A percentile compares a stretch with the other conserved stretches of the same genome.
phyloP scores from a whole-genome alignment of 108 stramenopile species.

The Nannochloropsis salina region DNA sequence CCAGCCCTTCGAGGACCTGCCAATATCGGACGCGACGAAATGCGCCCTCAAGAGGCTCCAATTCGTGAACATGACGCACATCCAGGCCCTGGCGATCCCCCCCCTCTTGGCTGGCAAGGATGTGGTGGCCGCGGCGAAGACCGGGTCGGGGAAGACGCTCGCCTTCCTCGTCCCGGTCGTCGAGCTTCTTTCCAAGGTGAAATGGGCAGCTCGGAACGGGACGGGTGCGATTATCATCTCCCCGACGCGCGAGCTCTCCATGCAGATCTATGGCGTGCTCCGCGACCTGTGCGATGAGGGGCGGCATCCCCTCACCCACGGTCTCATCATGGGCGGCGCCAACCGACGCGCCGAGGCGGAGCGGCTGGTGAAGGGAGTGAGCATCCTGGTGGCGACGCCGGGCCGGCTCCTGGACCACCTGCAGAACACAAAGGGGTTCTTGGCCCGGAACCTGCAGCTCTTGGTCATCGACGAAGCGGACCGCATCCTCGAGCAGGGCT shows the following conservation, averaged over 20 bases:
- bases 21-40: constrained; percentile 80
- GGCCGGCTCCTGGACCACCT: constrained; percentile 95
- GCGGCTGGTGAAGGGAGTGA: constrained; percentile 86
- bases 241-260: constrained; percentile 92
- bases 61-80: constrained; percentile 83
- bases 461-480: constrained; percentile 98
- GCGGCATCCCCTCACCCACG: constrained; percentile 81
- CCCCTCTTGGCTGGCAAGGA: constrained; percentile 85
- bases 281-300: constrained; percentile 73
- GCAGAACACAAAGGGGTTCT: constrained; percentile 91
- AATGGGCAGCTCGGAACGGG: constrained; percentile 81
- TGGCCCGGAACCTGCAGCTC: constrained; percentile 75
- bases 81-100: constrained; percentile 88
- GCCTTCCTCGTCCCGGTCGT: constrained; percentile 90
- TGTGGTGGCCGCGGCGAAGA: constrained; percentile 95
- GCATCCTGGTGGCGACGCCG: constrained; percentile 91
- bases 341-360: constrained; percentile 94
- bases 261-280: constrained; percentile 98
- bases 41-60: constrained; percentile 65
- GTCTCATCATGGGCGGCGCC: constrained; percentile 84
- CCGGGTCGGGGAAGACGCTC: constrained; percentile 93
- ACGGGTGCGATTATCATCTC: constrained; percentile 92
- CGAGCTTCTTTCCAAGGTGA: constrained; percentile 74
- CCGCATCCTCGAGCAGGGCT: constrained; percentile 94
- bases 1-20: constrained; percentile 67